Conservation (phyloP, 1,139 yeast species). For the Debaryomyces singareniensis region DNA sequence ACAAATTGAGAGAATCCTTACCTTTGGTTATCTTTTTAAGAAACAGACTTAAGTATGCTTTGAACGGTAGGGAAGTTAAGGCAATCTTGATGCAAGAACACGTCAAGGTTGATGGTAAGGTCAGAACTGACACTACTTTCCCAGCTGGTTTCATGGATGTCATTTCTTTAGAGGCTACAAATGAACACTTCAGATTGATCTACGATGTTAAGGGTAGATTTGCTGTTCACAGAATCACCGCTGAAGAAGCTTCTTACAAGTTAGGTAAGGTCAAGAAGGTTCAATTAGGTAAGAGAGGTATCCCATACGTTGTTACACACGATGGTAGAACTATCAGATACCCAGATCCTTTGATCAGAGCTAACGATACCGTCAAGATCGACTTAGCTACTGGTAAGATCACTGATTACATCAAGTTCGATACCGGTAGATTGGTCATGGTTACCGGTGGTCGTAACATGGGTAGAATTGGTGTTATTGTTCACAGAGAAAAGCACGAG, state of each 20-base stretch:
- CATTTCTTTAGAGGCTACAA: constrained; percentile 93
- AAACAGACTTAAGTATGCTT: constrained; percentile 99
- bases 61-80: constrained; percentile 99
- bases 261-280: constrained; percentile 97
- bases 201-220: constrained; percentile 98
- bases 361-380: constrained; percentile 95
- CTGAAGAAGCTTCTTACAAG: constrained; percentile 97
- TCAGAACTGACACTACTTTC: constrained; percentile 97
- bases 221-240: constrained; percentile 98
- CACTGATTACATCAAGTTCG: constrained; percentile 87
- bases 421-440: constrained; percentile 93
- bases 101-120: constrained; percentile 98
- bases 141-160: constrained; percentile 99
- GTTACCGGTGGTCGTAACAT: constrained; percentile 99
- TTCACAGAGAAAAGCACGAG: constrained; percentile 98
- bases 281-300: constrained; percentile 96
- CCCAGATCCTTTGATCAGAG: constrained; percentile 96
- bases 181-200: constrained; percentile 97
- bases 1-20: constrained; percentile 97
- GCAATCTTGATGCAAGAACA: constrained; percentile 99
- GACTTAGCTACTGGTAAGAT: constrained; percentile 95
- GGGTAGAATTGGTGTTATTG: constrained; percentile 98
- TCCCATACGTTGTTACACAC: constrained; percentile 97
- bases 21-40: constrained; percentile 97
- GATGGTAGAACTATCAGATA: constrained; percentile 99